phyloP scores from a whole-genome alignment of 805 yeast genomes.

The Clavispora phyllophila region DNA sequence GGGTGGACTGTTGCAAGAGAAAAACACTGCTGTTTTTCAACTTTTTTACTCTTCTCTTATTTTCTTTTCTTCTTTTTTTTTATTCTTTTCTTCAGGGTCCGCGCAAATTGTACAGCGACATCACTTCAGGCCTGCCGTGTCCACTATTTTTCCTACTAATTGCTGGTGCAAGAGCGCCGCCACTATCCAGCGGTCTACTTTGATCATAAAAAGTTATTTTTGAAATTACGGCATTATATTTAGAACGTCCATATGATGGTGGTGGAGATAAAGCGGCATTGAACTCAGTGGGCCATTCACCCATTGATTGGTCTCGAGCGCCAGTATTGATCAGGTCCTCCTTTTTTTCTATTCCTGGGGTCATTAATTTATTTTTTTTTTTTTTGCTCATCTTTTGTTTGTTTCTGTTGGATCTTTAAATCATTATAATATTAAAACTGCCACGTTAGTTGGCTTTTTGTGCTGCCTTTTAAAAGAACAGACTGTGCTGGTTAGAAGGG shows the following conservation, averaged over 20 bases:
- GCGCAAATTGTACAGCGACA: too few relatives aligned
- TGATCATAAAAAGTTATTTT: too few relatives aligned
- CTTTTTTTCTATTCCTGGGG: not conserved
- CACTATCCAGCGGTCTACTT: too few relatives aligned
- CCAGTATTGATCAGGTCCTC: not conserved
- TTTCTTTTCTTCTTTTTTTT: too few relatives aligned
- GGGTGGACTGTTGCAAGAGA: too few relatives aligned
- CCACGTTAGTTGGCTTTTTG: not conserved
- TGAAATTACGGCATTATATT: not conserved
- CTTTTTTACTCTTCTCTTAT: too few relatives aligned
- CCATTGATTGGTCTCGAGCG: not conserved
- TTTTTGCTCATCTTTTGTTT: not conserved
- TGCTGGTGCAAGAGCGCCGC: not conserved
- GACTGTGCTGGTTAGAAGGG: conserved; percentile 19
- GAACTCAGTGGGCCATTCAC: not conserved
- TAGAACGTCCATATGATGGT: not conserved
- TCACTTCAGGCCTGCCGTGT: too few relatives aligned
- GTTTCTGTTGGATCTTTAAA: not conserved
- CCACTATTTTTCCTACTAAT: too few relatives aligned
- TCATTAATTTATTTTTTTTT: not conserved
- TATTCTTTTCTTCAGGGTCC: too few relatives aligned
- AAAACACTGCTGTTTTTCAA: too few relatives aligned
- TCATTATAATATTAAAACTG: not conserved
- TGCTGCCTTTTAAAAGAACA: conserved; percentile 17
- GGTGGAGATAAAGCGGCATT: not conserved